Percentiles rank a stretch among this genome's conserved stretches.
Evolutionary conservation across 371 early-diverging fungal species (phyloP).

Genomic region (Actinomortierella ambigua): DNA sequence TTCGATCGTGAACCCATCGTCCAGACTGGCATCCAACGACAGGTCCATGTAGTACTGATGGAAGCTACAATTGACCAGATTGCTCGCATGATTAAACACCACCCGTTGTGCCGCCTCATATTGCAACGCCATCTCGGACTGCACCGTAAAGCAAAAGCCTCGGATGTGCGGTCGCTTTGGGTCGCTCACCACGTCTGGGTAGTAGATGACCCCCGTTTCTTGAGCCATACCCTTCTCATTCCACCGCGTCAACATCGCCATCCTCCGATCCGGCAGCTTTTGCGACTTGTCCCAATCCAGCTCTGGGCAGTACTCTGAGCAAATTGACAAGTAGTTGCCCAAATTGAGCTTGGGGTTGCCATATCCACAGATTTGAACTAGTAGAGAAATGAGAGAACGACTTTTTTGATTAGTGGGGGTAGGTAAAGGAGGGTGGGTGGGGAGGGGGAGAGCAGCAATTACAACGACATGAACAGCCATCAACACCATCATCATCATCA

Average conservation of each 20-base stretch:
- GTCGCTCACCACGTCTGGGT: constrained; percentile 21
- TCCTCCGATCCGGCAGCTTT: constrained; percentile 15
- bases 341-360: constrained; percentile 38
- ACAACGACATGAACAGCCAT: neutral
- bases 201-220: constrained; percentile 32
- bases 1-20: constrained; percentile 45
- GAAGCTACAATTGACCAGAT: constrained; percentile 22
- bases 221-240: constrained; percentile 21
- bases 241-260: constrained; percentile 16
- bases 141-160: constrained; percentile 42
- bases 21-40: constrained; percentile 38
- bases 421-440: neutral
- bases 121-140: constrained; percentile 37
- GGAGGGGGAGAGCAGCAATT: neutral
- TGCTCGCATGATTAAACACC: constrained; percentile 36
- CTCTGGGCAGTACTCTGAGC: constrained; percentile 38
- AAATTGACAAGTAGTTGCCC: constrained; percentile 41
- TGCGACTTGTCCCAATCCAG: constrained; percentile 40
- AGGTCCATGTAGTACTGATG: constrained; percentile 40
- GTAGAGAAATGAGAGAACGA: neutral
- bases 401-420: neutral
- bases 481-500: neutral
- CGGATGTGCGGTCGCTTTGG: constrained; percentile 6
- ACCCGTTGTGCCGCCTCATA: constrained; percentile 21
- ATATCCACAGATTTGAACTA: constrained; percentile 44